A percentile compares a stretch with the other conserved stretches of the same genome.
These are phyloP conservation scores for Athelia psychrophila DNA, from an alignment of 1,284 basidiomycete genomes.

Conservation along the genomic window DNA sequence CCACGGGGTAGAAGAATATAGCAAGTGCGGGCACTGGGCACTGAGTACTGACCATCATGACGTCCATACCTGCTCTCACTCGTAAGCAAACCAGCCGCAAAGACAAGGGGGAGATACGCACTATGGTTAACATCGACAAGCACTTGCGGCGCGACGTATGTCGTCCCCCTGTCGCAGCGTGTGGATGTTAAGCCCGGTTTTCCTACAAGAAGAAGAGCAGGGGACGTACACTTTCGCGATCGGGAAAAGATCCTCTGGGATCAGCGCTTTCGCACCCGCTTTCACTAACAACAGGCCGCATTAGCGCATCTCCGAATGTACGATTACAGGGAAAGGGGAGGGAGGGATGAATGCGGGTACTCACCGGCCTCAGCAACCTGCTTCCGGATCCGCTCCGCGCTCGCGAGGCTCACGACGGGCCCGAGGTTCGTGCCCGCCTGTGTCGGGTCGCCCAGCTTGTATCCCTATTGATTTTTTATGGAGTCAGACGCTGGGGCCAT, in stretches of 20 bases:
- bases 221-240: conserved; percentile 59
- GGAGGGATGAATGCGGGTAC: conserved; percentile 16
- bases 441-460: conserved; percentile 86
- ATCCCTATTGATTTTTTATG: conserved; percentile 41
- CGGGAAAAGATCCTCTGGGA: conserved; percentile 72
- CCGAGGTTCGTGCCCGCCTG: conserved; percentile 75
- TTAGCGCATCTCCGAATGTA: not conserved
- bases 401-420: conserved; percentile 87
- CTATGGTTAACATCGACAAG: conserved; percentile 86
- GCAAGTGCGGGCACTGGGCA: too few relatives aligned
- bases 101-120: conserved; percentile 55
- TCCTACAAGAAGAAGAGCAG: not conserved
- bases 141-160: conserved; percentile 89
- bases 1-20: conserved; percentile 9
- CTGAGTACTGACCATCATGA: conserved; percentile 77
- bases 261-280: conserved; percentile 74
- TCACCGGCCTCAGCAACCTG: conserved; percentile 83
- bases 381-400: conserved; percentile 80
- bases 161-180: conserved; percentile 55
- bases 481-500: too few relatives aligned
- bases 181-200: not conserved
- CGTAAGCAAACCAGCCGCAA: conserved; percentile 76
- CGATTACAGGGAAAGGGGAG: not conserved
- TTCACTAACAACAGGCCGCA: conserved; percentile 56
- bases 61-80: conserved; percentile 68